These are phyloP conservation scores for Aureobasidium sp. DNA, from an alignment of 2,329 filamentous ascomycete species.

Conservation along the genomic window DNA sequence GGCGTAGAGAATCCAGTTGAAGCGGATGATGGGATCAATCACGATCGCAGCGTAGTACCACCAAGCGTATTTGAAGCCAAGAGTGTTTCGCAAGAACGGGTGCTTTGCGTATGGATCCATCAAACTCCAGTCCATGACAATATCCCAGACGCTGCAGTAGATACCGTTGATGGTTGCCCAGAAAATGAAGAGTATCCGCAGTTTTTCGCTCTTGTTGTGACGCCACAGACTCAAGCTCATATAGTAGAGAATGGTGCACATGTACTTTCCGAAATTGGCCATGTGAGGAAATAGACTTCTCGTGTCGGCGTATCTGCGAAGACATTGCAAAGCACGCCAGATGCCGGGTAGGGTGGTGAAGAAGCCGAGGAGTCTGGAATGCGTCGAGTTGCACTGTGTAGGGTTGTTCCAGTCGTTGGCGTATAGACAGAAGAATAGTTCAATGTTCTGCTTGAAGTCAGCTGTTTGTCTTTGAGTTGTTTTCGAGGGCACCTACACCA, in stretches of 20 bases:
- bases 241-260: conserved; percentile 71
- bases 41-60: conserved; percentile 81
- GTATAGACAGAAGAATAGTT: conserved; percentile 92
- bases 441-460: conserved; percentile 56
- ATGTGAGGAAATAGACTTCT: conserved; percentile 83
- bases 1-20: conserved; percentile 90
- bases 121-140: conserved; percentile 92
- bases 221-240: conserved; percentile 75
- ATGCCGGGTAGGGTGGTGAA: conserved; percentile 74
- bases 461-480: background rate
- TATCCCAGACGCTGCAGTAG: conserved; percentile 84
- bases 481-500: conserved; percentile 33
- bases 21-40: conserved; percentile 75
- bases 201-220: conserved; percentile 49
- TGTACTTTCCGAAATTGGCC: conserved; percentile 86
- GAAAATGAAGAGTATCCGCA: conserved; percentile 64
- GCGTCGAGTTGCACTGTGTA: conserved; percentile 69
- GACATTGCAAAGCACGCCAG: conserved; percentile 83
- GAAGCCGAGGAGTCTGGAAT: conserved; percentile 79
- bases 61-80: conserved; percentile 71
- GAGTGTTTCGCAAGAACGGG: conserved; percentile 58
- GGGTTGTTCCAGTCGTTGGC: conserved; percentile 67
- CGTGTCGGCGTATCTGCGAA: conserved; percentile 83
- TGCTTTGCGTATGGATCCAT: conserved; percentile 61
- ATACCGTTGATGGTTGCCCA: conserved; percentile 75